phyloP scores from a whole-genome alignment of 352 stramenopile genomes.

The Phytophthora capsici region DNA sequence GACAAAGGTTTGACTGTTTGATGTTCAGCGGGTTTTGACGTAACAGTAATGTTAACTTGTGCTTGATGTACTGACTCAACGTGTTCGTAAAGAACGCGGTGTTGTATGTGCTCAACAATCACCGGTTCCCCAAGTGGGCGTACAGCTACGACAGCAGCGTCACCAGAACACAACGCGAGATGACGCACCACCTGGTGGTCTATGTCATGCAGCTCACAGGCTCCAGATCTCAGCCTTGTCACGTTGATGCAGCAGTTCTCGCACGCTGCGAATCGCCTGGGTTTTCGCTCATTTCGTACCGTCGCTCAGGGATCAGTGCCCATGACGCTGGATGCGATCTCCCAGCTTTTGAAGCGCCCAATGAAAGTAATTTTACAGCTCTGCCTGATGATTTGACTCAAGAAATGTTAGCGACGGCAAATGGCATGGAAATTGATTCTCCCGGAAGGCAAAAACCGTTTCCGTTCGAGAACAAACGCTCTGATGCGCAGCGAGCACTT shows the following conservation, averaged over 20 bases:
- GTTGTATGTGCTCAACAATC: slow-evolving; percentile 58
- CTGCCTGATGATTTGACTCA: neutral
- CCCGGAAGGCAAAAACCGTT: too few species aligned
- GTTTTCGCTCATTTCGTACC: slow-evolving; percentile 47
- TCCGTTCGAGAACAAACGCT: neutral
- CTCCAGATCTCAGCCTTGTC: neutral
- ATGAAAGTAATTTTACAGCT: slow-evolving; percentile 8
- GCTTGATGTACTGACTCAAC: neutral
- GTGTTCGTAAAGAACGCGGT: slow-evolving; percentile 35
- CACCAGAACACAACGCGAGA: slow-evolving; percentile 51
- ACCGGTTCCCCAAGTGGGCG: slow-evolving; percentile 57
- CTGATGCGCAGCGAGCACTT: neutral
- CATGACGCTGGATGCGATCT: slow-evolving; percentile 16
- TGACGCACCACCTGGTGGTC: slow-evolving; percentile 50
- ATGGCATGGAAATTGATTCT: slow-evolving; percentile 13
- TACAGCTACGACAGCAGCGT: slow-evolving; percentile 61
- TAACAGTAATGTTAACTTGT: too few species aligned
- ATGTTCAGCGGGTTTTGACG: neutral
- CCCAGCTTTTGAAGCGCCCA: slow-evolving; percentile 8
- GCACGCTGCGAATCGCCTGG: slow-evolving; percentile 42
- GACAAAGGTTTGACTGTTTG: slow-evolving; percentile 27
- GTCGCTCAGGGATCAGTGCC: slow-evolving; percentile 29
- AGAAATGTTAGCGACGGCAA: neutral
- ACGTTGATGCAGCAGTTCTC: slow-evolving; percentile 31
- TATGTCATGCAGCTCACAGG: slow-evolving; percentile 44